Percentiles rank a stretch among this genome's conserved stretches.
These are phyloP conservation scores for Cladophialophora bantiana DNA, from an alignment of 2,329 filamentous ascomycete species.

Conservation along the genomic window DNA sequence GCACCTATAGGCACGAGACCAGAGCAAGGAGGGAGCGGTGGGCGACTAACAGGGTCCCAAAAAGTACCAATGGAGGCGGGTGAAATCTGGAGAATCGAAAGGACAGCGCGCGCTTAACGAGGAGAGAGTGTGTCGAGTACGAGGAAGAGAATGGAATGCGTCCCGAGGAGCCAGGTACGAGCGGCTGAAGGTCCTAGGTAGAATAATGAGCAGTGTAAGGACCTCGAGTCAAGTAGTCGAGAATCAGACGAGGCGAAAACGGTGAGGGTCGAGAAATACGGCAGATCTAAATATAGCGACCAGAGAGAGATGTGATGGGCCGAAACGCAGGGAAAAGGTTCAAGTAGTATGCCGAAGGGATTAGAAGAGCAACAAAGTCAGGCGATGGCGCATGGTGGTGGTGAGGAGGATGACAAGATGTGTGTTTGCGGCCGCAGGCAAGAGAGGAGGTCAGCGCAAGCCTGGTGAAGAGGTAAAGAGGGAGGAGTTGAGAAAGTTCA, in stretches of 20 bases:
- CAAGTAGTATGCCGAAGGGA: neutral
- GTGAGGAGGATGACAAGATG: constrained; percentile 1
- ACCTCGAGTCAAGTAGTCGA: constrained; percentile 14
- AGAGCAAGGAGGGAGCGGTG: constrained; percentile 9
- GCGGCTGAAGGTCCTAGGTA: constrained; percentile 9
- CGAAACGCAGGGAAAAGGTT: constrained; percentile 21
- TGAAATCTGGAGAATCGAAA: constrained; percentile 1
- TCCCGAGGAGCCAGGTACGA: constrained; percentile 7
- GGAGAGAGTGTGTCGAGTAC: neutral
- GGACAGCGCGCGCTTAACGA: constrained; percentile 18
- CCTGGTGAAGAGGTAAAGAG: neutral
- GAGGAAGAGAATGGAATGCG: constrained; percentile 8
- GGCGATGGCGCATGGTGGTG: constrained; percentile 11
- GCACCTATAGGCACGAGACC: constrained; percentile 27
- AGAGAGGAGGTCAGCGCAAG: constrained; percentile 4
- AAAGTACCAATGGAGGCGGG: constrained; percentile 22
- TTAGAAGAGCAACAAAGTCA: constrained; percentile 25
- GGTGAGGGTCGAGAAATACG: constrained; percentile 30
- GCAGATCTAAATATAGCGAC: constrained; percentile 35
- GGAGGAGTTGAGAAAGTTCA: neutral
- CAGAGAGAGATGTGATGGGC: constrained; percentile 6
- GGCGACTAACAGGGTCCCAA: constrained; percentile 15
- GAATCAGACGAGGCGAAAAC: constrained; percentile 13
- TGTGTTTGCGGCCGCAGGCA: neutral
- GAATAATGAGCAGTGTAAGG: constrained; percentile 5